phyloP scores from a whole-genome alignment of 2,329 filamentous ascomycete genomes.

The Emmonsiellopsis sp. region DNA sequence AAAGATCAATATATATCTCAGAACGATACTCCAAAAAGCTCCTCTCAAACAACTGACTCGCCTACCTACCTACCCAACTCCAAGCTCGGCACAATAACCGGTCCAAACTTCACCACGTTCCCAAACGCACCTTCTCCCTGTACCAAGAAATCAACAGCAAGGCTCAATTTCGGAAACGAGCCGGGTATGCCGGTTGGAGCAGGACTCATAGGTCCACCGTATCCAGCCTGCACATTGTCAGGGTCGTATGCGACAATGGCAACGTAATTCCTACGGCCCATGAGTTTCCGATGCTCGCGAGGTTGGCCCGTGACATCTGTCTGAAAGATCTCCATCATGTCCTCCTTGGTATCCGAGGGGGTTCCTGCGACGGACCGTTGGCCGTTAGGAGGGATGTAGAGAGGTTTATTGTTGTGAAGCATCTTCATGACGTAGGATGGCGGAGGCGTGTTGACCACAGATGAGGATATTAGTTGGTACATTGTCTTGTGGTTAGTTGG shows the following conservation, averaged over 20 bases:
- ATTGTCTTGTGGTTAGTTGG: constrained; percentile 96
- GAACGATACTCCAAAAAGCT: neutral
- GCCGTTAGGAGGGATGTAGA: constrained; percentile 90
- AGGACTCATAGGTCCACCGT: constrained; percentile 23
- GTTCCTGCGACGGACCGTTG: constrained; percentile 53
- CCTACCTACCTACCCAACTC: constrained; percentile 50
- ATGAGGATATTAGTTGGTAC: constrained; percentile 93
- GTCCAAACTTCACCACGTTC: constrained; percentile 86
- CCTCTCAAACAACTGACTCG: neutral
- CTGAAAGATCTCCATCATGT: constrained; percentile 99
- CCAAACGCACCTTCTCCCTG: constrained; percentile 79
- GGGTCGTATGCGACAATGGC: constrained; percentile 92
- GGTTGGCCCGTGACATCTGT: constrained; percentile 77
- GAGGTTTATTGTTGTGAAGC: constrained; percentile 84
- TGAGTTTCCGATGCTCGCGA: constrained; percentile 80
- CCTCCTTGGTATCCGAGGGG: constrained; percentile 89
- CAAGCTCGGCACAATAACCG: constrained; percentile 83
- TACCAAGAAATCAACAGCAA: constrained; percentile 94
- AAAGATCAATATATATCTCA: no score
- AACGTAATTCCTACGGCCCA: constrained; percentile 87
- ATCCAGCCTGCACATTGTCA: constrained; percentile 53
- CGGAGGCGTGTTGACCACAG: constrained; percentile 83
- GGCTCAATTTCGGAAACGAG: constrained; percentile 53
- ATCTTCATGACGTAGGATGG: constrained; percentile 81
- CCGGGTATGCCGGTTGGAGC: constrained; percentile 31